Evolutionary conservation across 352 stramenopile genomes (phyloP).

Genomic region (Phytophthora citrophthora): DNA sequence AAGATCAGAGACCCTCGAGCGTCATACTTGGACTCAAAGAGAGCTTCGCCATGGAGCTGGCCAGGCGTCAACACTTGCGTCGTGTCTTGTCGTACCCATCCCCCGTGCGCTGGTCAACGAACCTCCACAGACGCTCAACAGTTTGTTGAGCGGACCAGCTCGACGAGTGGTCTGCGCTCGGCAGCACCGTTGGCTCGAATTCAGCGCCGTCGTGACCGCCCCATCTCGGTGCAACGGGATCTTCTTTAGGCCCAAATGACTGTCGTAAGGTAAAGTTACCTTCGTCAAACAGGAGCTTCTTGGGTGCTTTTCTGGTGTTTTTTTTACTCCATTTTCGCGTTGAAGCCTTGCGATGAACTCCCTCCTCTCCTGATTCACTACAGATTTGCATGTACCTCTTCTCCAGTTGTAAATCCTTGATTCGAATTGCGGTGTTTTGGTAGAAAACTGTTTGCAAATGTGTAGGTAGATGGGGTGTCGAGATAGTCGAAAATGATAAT

Average conservation of each 20-base stretch:
- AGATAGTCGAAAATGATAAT: conserved; percentile 11
- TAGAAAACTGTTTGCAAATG: no score
- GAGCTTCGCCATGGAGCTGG: conserved; percentile 14
- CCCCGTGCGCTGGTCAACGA: conserved; percentile 4
- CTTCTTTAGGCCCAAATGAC: conserved; percentile 19
- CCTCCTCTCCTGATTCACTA: conserved; percentile 3
- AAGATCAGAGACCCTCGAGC: neutral
- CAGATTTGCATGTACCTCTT: conserved; percentile 10
- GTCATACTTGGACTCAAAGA: conserved; percentile 2
- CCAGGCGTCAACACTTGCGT: neutral
- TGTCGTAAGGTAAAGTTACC: conserved; percentile 9
- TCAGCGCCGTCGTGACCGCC: neutral
- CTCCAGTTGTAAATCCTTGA: no score
- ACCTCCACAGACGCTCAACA: conserved; percentile 10
- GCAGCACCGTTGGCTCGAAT: conserved; percentile 1
- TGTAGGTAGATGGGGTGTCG: neutral
- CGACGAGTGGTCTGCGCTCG: conserved; percentile 1
- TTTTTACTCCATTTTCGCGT: neutral
- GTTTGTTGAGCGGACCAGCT: conserved; percentile 15
- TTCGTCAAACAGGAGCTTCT: neutral
- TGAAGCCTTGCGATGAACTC: conserved; percentile 1
- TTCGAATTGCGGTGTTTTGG: no score
- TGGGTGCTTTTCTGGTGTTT: neutral
- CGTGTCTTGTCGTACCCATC: conserved; percentile 18
- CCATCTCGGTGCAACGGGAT: conserved; percentile 15